Conservation (phyloP, 2,329 filamentous ascomycete species). For the Venturia pyrina region DNA sequence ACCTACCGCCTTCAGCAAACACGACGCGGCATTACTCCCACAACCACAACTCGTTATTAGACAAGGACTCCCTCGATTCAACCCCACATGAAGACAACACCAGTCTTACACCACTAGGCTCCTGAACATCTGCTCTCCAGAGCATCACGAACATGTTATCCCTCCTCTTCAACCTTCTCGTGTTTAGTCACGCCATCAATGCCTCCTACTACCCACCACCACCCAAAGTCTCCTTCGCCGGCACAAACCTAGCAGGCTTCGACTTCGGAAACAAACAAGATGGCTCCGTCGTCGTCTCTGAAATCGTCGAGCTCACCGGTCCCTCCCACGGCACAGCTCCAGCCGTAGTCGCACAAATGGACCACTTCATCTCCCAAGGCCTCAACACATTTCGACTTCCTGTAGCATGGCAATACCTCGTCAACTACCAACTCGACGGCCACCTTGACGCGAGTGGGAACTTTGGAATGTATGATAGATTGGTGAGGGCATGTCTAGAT, state of each 20-base stretch:
- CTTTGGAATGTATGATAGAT: conserved; percentile 42
- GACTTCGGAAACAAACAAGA: conserved; percentile 36
- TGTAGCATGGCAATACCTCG: conserved; percentile 51
- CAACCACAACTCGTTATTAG: background rate
- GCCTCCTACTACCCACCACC: background rate
- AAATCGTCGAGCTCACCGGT: conserved; percentile 18
- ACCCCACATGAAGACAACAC: background rate
- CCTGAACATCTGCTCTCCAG: background rate
- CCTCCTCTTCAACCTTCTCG: background rate
- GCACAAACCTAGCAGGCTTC: conserved; percentile 38
- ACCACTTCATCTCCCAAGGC: conserved; percentile 45
- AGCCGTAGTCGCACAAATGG: conserved; percentile 37
- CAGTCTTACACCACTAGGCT: background rate
- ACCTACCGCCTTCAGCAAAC: background rate
- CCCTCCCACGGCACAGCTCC: conserved; percentile 24
- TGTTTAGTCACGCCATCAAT: background rate
- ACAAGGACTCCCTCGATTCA: too few species aligned
- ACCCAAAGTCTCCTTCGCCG: conserved; percentile 21
- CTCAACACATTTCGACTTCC: conserved; percentile 50
- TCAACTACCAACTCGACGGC: conserved; percentile 41
- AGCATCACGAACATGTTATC: background rate
- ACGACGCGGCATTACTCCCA: background rate
- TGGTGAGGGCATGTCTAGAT: conserved; percentile 47
- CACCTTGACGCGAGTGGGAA: conserved; percentile 37
- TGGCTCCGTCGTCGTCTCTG: conserved; percentile 18